Evolutionary conservation across 768 basidiomycete species (phyloP).

Genomic region (Tulasnella sp.): DNA sequence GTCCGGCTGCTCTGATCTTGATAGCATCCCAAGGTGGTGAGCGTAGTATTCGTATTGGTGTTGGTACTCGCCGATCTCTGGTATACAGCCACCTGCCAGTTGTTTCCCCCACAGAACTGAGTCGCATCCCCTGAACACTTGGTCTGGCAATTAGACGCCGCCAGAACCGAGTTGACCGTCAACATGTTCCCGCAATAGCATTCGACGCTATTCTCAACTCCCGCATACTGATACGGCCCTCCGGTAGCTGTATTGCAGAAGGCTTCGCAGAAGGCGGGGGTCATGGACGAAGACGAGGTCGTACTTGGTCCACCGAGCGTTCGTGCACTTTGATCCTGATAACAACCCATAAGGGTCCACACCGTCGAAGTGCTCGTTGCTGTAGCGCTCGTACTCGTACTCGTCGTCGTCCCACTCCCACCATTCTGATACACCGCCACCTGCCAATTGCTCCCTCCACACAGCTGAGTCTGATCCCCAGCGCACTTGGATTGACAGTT

Average conservation of each 20-base stretch:
- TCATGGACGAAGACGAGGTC: too few species aligned
- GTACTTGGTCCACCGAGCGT: too few species aligned
- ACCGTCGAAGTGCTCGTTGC: too few species aligned
- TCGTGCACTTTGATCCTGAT: too few species aligned
- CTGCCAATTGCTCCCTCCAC: neutral
- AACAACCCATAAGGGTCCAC: too few species aligned
- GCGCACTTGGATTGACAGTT: neutral
- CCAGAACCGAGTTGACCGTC: neutral
- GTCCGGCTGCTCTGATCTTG: neutral
- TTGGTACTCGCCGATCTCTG: neutral
- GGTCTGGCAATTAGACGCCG: neutral
- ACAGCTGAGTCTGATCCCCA: neutral
- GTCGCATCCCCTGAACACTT: neutral
- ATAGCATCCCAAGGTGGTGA: slow-evolving; percentile 1
- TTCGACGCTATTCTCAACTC: neutral
- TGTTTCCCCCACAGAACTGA: neutral
- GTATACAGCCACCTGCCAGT: neutral
- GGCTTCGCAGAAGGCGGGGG: too few species aligned
- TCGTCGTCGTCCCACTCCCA: too few species aligned
- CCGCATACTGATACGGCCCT: too few species aligned
- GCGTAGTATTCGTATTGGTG: neutral
- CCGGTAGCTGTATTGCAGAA: too few species aligned
- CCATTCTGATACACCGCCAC: neutral
- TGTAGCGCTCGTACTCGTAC: too few species aligned
- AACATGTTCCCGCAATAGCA: neutral